Base-by-base conservation (phyloP, 1,139 yeast species). In the Pichia sp. region DNA sequence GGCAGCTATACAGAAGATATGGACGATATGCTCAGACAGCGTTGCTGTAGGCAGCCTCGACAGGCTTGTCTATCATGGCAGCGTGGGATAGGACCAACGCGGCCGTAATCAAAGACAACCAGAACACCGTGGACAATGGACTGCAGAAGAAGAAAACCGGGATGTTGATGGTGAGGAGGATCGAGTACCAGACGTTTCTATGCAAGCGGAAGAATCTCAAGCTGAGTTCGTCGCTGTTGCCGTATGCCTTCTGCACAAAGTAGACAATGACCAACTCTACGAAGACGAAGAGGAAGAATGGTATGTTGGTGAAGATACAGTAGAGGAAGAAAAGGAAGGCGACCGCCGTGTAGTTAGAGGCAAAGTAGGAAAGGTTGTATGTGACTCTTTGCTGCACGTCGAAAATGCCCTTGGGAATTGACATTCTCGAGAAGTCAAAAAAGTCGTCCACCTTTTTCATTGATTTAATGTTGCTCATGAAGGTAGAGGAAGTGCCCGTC, bases 21-120 rank as follows among this genome's bases (percentile, higher is more conserved):
- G 46, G 14, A 20, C 14, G n/a, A 16, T 20, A 9, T 45, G 17
- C 46, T 66, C 69, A 81, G 44, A 81, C 86, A 48, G 63, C 62
- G 67, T 89, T 97, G 68, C 91, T 95, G 68, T 92, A 93, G 30
- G 93, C 93, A 48, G 95, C 85, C 74, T 93, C 98, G 62, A 92
- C 87, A 27, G 99, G 99, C 75, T 92, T 93, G 69, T 93, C 98
- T 84, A 93, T 80, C 61, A 93, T 77, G 3, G 93, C 75, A 53
- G 98, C 98, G 72, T 93, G 99, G 8, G 92, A 80, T 51, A 90
- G 75, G 51, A 93, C 89, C 41, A 86, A 72, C 51, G 87, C 86
- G 42, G 86, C 86, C 48, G 95, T 86, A 16, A 96, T 89, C 61
- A 97, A 95, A 65, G 89, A 80, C 64, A 93, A 80, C 98, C 98